Conservation (phyloP, 352 stramenopile species). For the Globisporangium camurandrum region DNA sequence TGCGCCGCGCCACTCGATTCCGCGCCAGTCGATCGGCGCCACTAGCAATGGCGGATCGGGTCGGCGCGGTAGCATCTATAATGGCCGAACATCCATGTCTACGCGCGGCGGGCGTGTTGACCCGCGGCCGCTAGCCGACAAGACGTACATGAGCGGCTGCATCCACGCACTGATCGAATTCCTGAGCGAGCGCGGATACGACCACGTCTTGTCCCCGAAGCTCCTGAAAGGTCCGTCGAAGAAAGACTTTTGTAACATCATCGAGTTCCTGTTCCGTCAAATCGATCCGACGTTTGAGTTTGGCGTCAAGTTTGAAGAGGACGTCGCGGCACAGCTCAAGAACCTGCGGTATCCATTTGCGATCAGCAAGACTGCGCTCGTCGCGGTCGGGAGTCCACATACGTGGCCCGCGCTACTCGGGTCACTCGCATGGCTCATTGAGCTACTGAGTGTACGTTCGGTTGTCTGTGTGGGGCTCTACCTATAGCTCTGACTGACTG, state of each 20-base stretch:
- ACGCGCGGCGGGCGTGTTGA: conserved; percentile 45
- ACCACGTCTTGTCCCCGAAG: conserved; percentile 88
- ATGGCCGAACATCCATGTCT: conserved; percentile 48
- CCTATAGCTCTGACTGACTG: no score
- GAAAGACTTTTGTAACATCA: conserved; percentile 97
- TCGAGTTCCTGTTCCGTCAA: conserved; percentile 94
- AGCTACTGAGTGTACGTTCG: conserved; percentile 83
- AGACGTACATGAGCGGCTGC: conserved; percentile 87
- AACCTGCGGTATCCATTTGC: conserved; percentile 91
- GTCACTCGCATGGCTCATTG: conserved; percentile 95
- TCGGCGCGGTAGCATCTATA: conserved; percentile 58
- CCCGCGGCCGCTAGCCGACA: conserved; percentile 85
- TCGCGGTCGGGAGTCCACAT: conserved; percentile 91
- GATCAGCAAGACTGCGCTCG: conserved; percentile 94
- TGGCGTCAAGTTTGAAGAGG: conserved; percentile 67
- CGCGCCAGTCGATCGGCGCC: conserved; percentile 39
- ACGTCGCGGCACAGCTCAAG: conserved; percentile 62
- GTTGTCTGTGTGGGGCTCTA: no score
- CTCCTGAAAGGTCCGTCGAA: conserved; percentile 90
- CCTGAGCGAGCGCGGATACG: conserved; percentile 87
- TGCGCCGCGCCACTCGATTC: conserved; percentile 32
- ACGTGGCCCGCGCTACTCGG: conserved; percentile 95
- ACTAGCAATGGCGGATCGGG: conserved; percentile 9
- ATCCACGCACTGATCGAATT: conserved; percentile 93
- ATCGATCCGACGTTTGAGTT: conserved; percentile 90